Evolutionary conservation across 768 basidiomycete genomes (phyloP).

Genomic region (Termitomyces sp.): DNA sequence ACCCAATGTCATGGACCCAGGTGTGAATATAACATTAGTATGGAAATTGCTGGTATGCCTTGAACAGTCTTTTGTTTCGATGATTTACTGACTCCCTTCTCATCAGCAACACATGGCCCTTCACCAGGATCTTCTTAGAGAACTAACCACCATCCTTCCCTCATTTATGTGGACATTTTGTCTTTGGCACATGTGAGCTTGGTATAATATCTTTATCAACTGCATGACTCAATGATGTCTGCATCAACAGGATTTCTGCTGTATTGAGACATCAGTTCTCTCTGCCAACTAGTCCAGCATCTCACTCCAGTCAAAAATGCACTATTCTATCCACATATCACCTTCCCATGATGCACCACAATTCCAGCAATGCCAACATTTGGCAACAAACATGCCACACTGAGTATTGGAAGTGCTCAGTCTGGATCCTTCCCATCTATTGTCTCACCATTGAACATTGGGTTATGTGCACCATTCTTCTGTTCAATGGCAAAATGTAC

Average conservation of each 20-base stretch:
- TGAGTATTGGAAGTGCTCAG: conserved; percentile 24
- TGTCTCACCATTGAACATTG: conserved; percentile 24
- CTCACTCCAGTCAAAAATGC: background rate
- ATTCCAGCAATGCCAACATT: conserved; percentile 11
- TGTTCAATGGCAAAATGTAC: conserved; percentile 10
- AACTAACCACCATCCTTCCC: no score
- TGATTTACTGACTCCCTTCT: no score
- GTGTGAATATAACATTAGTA: no score
- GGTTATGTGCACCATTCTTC: conserved; percentile 24
- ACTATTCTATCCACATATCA: background rate
- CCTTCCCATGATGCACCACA: conserved; percentile 16
- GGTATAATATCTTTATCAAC: background rate
- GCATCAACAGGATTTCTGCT: conserved; percentile 21
- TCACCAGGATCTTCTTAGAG: no score
- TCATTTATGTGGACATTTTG: background rate
- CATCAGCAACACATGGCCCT: no score
- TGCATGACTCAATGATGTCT: conserved; percentile 19
- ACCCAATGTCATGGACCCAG: no score
- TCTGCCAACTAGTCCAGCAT: background rate
- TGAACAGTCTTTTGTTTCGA: no score
- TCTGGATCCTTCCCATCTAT: conserved; percentile 39
- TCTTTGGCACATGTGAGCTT: background rate
- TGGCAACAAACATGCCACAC: conserved; percentile 18
- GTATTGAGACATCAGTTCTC: conserved; percentile 11
- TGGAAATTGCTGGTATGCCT: background rate